Evolutionary conservation across 2,329 filamentous ascomycete genomes (phyloP), one percentile per base, ranked within the genome.

Genomic region (Pestalotiopsis sp.): DNA sequence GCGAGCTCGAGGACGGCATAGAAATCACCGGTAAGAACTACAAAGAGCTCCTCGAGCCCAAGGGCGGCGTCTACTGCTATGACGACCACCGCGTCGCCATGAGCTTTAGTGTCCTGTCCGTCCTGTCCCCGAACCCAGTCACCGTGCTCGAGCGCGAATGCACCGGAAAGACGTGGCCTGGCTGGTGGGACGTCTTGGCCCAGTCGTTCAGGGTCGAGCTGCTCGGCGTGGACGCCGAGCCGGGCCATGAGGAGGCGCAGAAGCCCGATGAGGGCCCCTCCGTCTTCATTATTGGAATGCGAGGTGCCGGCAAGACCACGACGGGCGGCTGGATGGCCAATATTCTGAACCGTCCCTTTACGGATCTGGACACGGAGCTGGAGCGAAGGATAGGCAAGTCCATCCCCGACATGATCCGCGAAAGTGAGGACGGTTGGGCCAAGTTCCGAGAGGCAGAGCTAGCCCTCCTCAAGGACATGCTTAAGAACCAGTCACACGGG

Each of bases 81-180:
- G 96, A 99, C 77, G 96, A 99, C 77, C 96, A 99, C 79, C 92
- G 96, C 70, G 94, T 99, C 13, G 96, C 96, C 27, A 99, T 99
- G 94, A 98, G 95, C 81, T 97, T 99, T 81, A 96, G 94, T 73
- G 94, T 99, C 6, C 85, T 99, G 17, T 90, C 94, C 13, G 83
- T 94, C 20, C 88, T 91, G 38, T 87, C 92, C 0, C 91, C 93
- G 1, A 81, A 88, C 7, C 87, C 93, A 0, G 92, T 94, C 0
- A 82, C 97, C 17, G 90, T 99, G 65, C 87, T 93, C 2, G 96
- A 99, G 79, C 92, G 94, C 70, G 94, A 97, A 76, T 99, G 96
- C 78, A 93, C 94, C 2, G 95, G 93, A 56, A 99, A 99, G 85
- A 99, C 96, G 2, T 99, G 96, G 96, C 96, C 96, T 0, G 96